Base-by-base conservation (phyloP, 116 monocot genomes). In the Trichopus zeylanicus region DNA sequence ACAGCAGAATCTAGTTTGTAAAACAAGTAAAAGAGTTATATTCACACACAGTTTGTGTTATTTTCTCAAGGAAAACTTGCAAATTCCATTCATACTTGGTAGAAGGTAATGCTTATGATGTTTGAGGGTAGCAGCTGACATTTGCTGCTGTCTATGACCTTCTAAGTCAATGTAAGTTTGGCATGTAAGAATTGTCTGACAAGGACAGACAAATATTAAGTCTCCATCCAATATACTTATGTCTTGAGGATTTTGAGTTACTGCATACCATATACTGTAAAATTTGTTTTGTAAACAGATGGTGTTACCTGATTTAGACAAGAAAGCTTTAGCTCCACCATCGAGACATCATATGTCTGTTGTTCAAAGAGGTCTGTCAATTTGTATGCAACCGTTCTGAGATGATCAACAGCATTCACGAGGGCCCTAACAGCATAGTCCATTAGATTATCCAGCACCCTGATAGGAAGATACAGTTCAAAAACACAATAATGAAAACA, bases 361-460 rank as follows among this genome's bases (percentile, higher is more conserved):
- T 97, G 81, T 47, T 97, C 91, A 64, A 79, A 84, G 20, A 97
- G 66, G 57, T 91, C 97, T 15, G 80, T 97, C 60, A 97, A 61
- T 73, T 97, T 97, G 75, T 91, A 91, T 59, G 97, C 97, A 65
- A 97, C 97, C 23, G 87, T 97, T 7, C 97, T 91, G 49, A 97
- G 81, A 62, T 97, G 97, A 69, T 97, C 91, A 28, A 97, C 91
- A 62, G 87, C 87, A 80, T 97, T 97, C 51, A 97, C 95, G 33
- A 97, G 84, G 15, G 95, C 95, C 46, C 91, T 63, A 26, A 95
- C 81, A 52, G 90, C 81, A 75, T 95, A 95, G 51, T 84, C 87
- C 65, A 87, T 97, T 68, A 97, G 72, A 67, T 97, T 97, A 32
- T 90, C 91, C 58, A 97, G 62, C 31, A 94, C 94, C 75, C 94